A percentile compares a stretch with the other conserved stretches of the same genome.
phyloP scores from a whole-genome alignment of 768 basidiomycete species.

The Neoboletus brunneissimus region DNA sequence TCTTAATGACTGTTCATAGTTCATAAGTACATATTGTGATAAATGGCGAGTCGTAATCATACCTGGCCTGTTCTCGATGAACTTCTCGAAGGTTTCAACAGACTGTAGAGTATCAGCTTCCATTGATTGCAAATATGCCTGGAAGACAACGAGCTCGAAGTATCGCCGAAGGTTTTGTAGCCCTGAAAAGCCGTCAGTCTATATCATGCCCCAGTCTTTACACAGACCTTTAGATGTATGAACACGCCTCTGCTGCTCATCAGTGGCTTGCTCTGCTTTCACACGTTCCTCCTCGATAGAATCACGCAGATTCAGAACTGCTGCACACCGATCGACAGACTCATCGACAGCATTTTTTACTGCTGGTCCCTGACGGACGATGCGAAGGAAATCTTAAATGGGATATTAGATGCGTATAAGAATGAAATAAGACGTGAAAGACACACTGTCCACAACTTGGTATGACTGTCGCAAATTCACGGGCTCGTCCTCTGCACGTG shows the following conservation, averaged over 20 bases:
- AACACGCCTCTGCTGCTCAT: conserved; percentile 63
- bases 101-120: conserved; percentile 76
- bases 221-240: conserved; percentile 69
- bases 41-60: conserved; percentile 6
- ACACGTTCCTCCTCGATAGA: conserved; percentile 81
- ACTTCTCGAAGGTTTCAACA: conserved; percentile 76
- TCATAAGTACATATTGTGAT: not conserved
- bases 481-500: conserved; percentile 29
- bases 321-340: conserved; percentile 81
- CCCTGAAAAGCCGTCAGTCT: conserved; percentile 40
- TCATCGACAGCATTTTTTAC: conserved; percentile 87
- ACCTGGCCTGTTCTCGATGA: conserved; percentile 85
- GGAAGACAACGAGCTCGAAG: conserved; percentile 84
- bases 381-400: conserved; percentile 68
- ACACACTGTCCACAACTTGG: conserved; percentile 86
- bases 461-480: conserved; percentile 60
- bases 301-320: conserved; percentile 82
- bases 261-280: conserved; percentile 73
- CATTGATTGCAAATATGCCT: conserved; percentile 81
- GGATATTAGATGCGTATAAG: conserved; percentile 1
- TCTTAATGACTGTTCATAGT: conserved; percentile 74
- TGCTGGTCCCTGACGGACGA: conserved; percentile 79
- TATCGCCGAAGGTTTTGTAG: conserved; percentile 81
- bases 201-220: not conserved
- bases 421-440: not conserved